A percentile compares a stretch with the other conserved stretches of the same genome.
Evolutionary conservation across 176 grass and related monocot genomes (phyloP).

Genomic region (Echinochloa phyllopogon): DNA sequence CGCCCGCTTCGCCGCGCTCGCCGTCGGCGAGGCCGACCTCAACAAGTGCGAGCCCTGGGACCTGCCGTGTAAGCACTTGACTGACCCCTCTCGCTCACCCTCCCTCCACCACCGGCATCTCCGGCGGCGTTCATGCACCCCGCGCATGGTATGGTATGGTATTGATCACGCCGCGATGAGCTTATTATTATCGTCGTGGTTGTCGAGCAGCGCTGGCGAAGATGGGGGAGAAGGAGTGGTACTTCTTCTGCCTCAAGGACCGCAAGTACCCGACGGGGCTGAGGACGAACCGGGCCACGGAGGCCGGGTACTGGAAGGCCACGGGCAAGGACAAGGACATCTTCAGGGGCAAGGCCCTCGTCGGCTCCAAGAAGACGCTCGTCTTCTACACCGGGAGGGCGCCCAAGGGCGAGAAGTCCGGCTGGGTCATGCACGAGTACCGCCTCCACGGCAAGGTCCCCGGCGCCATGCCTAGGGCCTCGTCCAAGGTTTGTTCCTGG

Average conservation of each 20-base stretch:
- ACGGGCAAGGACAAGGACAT: conserved; percentile 83
- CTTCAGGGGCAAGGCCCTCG: conserved; percentile 54
- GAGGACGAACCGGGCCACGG: conserved; percentile 80
- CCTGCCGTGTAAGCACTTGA: conserved; percentile 59
- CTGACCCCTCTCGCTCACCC: too few species aligned
- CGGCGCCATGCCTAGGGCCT: conserved; percentile 36
- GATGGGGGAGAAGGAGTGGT: conserved; percentile 93
- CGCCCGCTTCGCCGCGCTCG: conserved; percentile 51
- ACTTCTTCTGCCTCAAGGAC: conserved; percentile 86
- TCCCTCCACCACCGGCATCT: not conserved
- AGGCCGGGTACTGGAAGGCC: conserved; percentile 85
- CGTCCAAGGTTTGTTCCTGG: conserved; percentile 49
- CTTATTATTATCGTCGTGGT: not conserved
- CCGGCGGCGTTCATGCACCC: not conserved
- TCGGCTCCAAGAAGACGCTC: conserved; percentile 71
- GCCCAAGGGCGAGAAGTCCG: conserved; percentile 77
- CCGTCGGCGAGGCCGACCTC: conserved; percentile 67
- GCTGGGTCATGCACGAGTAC: conserved; percentile 95
- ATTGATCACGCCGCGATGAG: too few species aligned
- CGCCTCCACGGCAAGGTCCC: conserved; percentile 58
- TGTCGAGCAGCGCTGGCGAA: conserved; percentile 51
- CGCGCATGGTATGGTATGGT: too few species aligned
- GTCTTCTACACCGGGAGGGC: conserved; percentile 74
- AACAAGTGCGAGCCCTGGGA: conserved; percentile 88
- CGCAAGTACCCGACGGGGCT: conserved; percentile 83